Evolutionary conservation across 495 filamentous ascomycete genomes (phyloP), one percentile per base, ranked within the genome.

Genomic region (Annulohypoxylon nitens): DNA sequence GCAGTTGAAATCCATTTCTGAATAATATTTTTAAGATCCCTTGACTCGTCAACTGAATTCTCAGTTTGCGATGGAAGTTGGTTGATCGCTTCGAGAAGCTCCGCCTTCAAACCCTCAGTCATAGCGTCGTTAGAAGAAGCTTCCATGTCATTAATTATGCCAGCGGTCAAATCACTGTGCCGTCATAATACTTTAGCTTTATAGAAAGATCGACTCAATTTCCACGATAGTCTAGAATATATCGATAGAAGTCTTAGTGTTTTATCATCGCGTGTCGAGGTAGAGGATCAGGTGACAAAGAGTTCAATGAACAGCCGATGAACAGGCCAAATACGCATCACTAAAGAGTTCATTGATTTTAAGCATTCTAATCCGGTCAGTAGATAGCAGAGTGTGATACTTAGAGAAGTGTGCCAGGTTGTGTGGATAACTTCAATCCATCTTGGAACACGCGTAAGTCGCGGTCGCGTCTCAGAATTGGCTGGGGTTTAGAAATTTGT

Each of bases 1-100:
- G 34, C 48, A 43, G 20, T 47, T 0, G 60, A 58, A 16, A 41
- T 26, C 67, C 67, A 70, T 51, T 45, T 51, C 34, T 10, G 51
- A 9, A 70, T 14, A 4, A 18, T 50, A 4, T 11, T 16, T 59
- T 53, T 51, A 10, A 64, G 36, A 9, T 50, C 20, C 39, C 48
- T 36, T 18, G 36, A 10, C 14, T 37, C 30, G 8, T 37, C 7
- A 14, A 39, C 1, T 9, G 7, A 50, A 7, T 57, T 23, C 26
- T 23, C 14, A 7, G 18, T 58, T 23, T 39, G 26, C 30, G 18
- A n/a, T 45, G 60, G 67, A 59, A 63, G 16, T 20, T 26, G 14
- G 51, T 59, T 43, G 14, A 70, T 20, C 7, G 51, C 50, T 25
- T 41, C 16, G 7, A 57, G 4, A 0, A 70, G 26, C 1, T 59